Conservation (phyloP, 805 yeast species). For the Debaryomyces castellii region DNA sequence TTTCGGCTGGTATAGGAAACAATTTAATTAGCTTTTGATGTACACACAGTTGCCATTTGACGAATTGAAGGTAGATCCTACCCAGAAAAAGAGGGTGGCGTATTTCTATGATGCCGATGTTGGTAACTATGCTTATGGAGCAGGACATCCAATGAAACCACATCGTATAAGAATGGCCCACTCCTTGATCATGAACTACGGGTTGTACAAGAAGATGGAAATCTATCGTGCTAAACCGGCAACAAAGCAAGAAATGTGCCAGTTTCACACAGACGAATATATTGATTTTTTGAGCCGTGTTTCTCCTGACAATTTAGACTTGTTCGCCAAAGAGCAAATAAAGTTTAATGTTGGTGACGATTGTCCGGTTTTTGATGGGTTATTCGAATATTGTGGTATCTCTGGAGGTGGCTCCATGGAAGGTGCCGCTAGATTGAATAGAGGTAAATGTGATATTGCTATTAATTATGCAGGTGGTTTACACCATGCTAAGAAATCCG, state of each 20-base stretch:
- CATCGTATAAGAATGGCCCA: constrained; percentile 99
- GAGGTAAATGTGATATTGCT: constrained; percentile 91
- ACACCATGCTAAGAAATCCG: constrained; percentile 96
- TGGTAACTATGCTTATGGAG: constrained; percentile 97
- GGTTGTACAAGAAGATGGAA: constrained; percentile 95
- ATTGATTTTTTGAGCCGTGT: constrained; percentile 88
- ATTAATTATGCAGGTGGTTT: constrained; percentile 97
- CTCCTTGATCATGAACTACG: constrained; percentile 94
- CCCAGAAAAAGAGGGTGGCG: constrained; percentile 42
- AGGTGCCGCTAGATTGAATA: constrained; percentile 83
- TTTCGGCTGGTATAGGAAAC: neutral
- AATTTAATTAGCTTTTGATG: constrained; percentile 15
- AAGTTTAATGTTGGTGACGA: constrained; percentile 97
- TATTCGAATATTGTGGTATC: constrained; percentile 86
- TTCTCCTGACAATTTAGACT: constrained; percentile 86
- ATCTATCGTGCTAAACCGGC: constrained; percentile 97
- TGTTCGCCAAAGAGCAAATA: constrained; percentile 82
- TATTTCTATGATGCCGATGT: constrained; percentile 69
- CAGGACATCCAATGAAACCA: constrained; percentile 99
- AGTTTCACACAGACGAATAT: constrained; percentile 97
- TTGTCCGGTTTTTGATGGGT: constrained; percentile 93
- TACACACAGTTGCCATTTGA: constrained; percentile 46
- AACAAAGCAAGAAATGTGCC: constrained; percentile 96
- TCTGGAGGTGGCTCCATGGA: constrained; percentile 95
- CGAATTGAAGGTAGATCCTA: constrained; percentile 41